Base-by-base conservation (phyloP, 768 basidiomycete species). In the Tubosaeta sp. region DNA sequence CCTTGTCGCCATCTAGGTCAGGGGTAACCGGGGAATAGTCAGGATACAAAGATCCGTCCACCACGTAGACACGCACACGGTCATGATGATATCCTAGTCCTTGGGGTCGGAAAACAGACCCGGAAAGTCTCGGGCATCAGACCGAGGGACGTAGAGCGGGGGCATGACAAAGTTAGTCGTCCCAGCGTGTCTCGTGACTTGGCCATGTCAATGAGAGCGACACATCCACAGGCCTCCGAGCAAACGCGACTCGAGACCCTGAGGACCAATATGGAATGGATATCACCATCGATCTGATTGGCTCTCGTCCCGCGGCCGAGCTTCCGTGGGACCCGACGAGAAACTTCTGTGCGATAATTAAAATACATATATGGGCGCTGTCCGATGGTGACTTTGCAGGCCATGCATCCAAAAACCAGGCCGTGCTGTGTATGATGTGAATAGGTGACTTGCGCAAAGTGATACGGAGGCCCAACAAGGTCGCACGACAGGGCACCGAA, bases 281-380 rank as follows among this genome's bases (percentile, higher is more conserved):
- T 38, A 55, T 61, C 41, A 44, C 33, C 12, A 53, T 50, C 29
- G 39, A 48, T 59, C 33, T 13, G 45, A 17, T 57, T 56, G 45
- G 57, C 17, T 38, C 37, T 34, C 50, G 45, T 13, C 26, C 60
- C 51, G 56, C 60, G 56, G 60, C 56, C 31, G 52, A n/a, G 50
- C 47, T 11, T 34, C 12, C 11, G 33, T 34, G 33, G 33, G 33
- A 38, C 37, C 16, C 19, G 38, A 38, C 17, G 38, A 38, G 38
- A 38, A 22, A 9, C 17, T 9, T 38, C 6, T 9, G 29, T 29
- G 29, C 29, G 17, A 38, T 38, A 19, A 38, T 38, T 38, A 44
- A 29, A 22, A 29, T 29, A 9, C 29, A 9, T 29, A 29, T 29
- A 26, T 29, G 41, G 41, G 41, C 41, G 41, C 25, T 26, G 41